Evolutionary conservation across 2,329 filamentous ascomycete species (phyloP).

Genomic region (Aspergillus pseudonomiae): DNA sequence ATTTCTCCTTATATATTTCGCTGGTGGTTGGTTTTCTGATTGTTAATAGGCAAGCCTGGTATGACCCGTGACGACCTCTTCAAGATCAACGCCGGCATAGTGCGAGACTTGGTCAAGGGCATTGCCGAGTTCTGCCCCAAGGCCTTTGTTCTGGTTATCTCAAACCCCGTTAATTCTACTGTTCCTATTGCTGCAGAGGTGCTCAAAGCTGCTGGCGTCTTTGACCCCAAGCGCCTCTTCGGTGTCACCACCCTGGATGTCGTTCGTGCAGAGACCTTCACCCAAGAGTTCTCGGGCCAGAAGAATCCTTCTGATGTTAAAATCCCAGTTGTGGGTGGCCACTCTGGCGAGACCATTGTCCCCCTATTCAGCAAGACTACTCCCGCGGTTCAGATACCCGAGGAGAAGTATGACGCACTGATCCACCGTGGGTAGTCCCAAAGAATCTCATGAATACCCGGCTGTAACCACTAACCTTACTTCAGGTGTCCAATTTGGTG

Average conservation of each 20-base stretch:
- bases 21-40: conserved; percentile 13
- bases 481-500: conserved; percentile 85
- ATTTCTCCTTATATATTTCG: background rate
- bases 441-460: background rate
- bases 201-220: conserved; percentile 88
- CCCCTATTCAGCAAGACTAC: conserved; percentile 92
- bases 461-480: background rate
- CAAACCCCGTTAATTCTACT: conserved; percentile 99
- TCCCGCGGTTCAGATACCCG: conserved; percentile 77
- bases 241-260: conserved; percentile 99
- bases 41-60: conserved; percentile 82
- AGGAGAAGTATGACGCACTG: conserved; percentile 86
- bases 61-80: conserved; percentile 99
- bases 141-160: conserved; percentile 94
- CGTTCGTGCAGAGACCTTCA: conserved; percentile 96
- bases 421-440: conserved; percentile 69
- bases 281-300: conserved; percentile 80
- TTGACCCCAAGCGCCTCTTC: conserved; percentile 93
- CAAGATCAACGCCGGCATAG: conserved; percentile 99
- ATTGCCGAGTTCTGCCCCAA: conserved; percentile 87
- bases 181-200: conserved; percentile 97
- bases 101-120: conserved; percentile 88
- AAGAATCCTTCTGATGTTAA: conserved; percentile 79
- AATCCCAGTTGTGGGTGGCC: conserved; percentile 92
- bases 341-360: conserved; percentile 98